Conservation (phyloP, 1,139 yeast genomes). For the Candida pseudocylindracea region DNA sequence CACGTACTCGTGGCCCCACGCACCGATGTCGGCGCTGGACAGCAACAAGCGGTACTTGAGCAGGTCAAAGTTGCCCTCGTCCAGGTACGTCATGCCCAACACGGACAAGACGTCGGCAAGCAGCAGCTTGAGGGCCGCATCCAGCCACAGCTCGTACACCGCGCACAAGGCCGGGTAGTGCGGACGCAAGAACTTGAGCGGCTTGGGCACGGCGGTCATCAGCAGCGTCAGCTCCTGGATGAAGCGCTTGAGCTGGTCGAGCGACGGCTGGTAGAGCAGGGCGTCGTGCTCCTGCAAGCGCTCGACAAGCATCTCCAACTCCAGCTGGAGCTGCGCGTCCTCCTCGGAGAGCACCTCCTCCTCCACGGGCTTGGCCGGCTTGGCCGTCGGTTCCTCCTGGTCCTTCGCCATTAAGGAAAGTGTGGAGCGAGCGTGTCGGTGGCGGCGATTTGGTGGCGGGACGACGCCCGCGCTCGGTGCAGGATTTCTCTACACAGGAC, state of each 20-base stretch:
- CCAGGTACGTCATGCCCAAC: constrained; percentile 86
- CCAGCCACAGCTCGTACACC: constrained; percentile 47
- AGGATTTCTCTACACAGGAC: too few species aligned
- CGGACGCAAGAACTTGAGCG: constrained; percentile 85
- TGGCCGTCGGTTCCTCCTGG: neutral
- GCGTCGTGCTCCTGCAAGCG: constrained; percentile 30
- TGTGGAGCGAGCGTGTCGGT: too few species aligned
- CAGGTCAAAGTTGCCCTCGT: constrained; percentile 62
- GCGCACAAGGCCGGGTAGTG: constrained; percentile 47
- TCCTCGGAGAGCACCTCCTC: constrained; percentile 85
- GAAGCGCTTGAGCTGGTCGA: constrained; percentile 47
- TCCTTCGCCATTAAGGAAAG: neutral
- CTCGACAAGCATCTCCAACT: constrained; percentile 74
- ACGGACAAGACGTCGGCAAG: constrained; percentile 80
- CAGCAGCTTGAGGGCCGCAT: constrained; percentile 8
- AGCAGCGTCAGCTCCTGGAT: constrained; percentile 91
- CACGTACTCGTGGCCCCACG: constrained; percentile 97
- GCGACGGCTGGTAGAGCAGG: constrained; percentile 30
- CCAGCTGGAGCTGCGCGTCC: constrained; percentile 73
- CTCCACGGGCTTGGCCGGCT: neutral
- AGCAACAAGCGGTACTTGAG: constrained; percentile 63
- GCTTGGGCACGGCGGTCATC: constrained; percentile 99
- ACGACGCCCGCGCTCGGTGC: too few species aligned
- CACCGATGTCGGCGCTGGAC: constrained; percentile 25
- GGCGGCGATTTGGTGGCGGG: too few species aligned